Percentiles rank a stretch among this genome's conserved stretches.
Evolutionary conservation across 805 yeast species (phyloP).

Genomic region (Geotrichum ghanense): DNA sequence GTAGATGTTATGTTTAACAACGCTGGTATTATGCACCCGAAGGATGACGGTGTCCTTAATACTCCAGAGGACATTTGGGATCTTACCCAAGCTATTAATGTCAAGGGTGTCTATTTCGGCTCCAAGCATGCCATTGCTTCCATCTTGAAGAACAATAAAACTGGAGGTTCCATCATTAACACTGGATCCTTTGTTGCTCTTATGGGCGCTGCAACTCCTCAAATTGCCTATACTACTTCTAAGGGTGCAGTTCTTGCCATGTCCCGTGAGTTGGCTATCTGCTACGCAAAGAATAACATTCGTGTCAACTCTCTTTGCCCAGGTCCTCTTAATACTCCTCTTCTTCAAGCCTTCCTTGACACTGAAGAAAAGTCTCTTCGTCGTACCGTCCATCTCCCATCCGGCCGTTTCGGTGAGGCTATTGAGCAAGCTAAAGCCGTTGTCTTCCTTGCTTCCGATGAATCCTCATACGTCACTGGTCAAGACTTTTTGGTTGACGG

Average conservation of each 20-base stretch:
- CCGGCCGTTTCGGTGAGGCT: conserved; percentile 54
- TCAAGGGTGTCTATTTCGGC: conserved; percentile 28
- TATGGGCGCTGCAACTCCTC: conserved; percentile 30
- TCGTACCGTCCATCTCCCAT: conserved; percentile 32
- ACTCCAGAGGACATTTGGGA: conserved; percentile 28
- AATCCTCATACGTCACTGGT: conserved; percentile 44
- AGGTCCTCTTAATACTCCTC: conserved; percentile 51
- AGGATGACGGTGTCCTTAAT: conserved; percentile 23
- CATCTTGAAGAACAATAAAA: conserved; percentile 20
- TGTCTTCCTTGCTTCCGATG: conserved; percentile 42
- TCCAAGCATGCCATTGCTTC: conserved; percentile 27
- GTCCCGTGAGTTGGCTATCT: conserved; percentile 37
- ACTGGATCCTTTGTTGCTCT: conserved; percentile 29
- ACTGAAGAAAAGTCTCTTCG: conserved; percentile 40
- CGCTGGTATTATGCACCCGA: conserved; percentile 56
- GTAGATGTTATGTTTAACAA: conserved; percentile 77
- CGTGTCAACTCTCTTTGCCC: conserved; percentile 50
- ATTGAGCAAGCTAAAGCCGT: conserved; percentile 52
- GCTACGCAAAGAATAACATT: conserved; percentile 45
- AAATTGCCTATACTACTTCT: conserved; percentile 29
- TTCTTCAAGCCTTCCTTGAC: conserved; percentile 42
- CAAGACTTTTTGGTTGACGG: conserved; percentile 55
- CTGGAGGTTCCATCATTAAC: conserved; percentile 25
- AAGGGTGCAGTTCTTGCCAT: conserved; percentile 30
- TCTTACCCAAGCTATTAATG: conserved; percentile 26